phyloP scores from a whole-genome alignment of 768 basidiomycete genomes.

The Flagelloscypha sp. region DNA sequence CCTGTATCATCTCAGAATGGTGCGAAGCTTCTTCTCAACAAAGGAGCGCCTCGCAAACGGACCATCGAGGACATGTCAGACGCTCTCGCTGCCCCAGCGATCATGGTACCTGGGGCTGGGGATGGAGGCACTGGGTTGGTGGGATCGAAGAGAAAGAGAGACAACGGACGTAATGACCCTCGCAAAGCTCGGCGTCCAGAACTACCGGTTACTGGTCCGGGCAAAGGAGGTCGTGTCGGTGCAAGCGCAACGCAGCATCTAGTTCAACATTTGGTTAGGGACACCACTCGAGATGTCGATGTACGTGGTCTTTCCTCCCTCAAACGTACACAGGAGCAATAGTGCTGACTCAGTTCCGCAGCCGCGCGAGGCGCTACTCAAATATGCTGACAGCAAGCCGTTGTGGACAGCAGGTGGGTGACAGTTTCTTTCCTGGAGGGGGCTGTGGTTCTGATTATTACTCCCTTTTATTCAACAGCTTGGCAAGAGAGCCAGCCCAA shows the following conservation, averaged over 20 bases:
- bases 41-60: constrained; percentile 75
- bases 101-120: constrained; percentile 85
- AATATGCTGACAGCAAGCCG: constrained; percentile 83
- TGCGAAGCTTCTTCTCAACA: constrained; percentile 80
- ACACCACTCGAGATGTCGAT: constrained; percentile 87
- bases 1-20: constrained; percentile 86
- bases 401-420: constrained; percentile 78
- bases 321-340: too few relatives aligned
- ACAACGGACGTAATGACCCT: constrained; percentile 82
- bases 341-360: constrained; percentile 29
- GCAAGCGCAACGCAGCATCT: constrained; percentile 96
- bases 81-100: constrained; percentile 76
- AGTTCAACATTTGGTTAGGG: constrained; percentile 89
- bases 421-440: constrained; percentile 16
- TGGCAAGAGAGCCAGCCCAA: constrained; percentile 83
- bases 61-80: constrained; percentile 87
- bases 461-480: constrained; percentile 59
- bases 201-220: constrained; percentile 87
- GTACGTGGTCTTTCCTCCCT: constrained; percentile 71
- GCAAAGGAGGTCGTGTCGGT: constrained; percentile 89
- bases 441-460: too few relatives aligned
- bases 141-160: constrained; percentile 80
- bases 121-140: constrained; percentile 37
- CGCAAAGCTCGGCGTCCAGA: constrained; percentile 90
- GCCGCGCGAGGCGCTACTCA: constrained; percentile 96